Evolutionary conservation across 495 filamentous ascomycete genomes (phyloP), one percentile per base, ranked within the genome.

Genomic region (Xylaria longipes): DNA sequence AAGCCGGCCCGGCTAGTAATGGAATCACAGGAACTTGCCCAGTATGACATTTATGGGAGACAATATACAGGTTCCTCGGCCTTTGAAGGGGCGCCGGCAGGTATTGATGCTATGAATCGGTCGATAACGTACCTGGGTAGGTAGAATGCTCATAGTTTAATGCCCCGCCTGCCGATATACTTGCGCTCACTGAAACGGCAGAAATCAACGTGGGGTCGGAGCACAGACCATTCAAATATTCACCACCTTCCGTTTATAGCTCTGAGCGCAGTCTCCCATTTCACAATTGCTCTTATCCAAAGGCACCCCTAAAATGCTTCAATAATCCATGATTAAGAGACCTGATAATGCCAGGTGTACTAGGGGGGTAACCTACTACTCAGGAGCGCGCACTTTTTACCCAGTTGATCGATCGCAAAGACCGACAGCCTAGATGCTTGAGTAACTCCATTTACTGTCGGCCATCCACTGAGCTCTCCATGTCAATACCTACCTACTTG

Each of bases 141-240:
- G 25, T 48, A 50, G 48, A 56, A 14, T 52, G 67, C 45, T 62
- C 56, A 1, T 9, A 33, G n/a, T 64, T 65, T 35, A 52, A 61
- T 37, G 56, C 68, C 73, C 72, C 73, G 68, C 72, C 50, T 27
- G 68, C 39, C 66, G 61, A 75, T 69, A 54, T 67, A 41, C 63
- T 68, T 27, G 22, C 48, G 46, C 39, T 57, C 48, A 25, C 29
- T 14, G 25, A 39, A 50, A 11, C 39, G 76, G 76, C 76, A 78
- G 76, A 78, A 76, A 71, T 66, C 52, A 66, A 69, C 63, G 76
- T 76, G 76, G 76, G 76, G 76, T 76, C 72, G n/a, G 20, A 5
- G 62, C 58, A 68, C 25, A 29, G 43, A 69, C 56, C 33, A 65
- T 27, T 69, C 20, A 22, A 33, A 31, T 20, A 2, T 57, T 77